Base-by-base conservation (phyloP, 1,139 yeast genomes). In the Suzukiozyma palmioleophila region DNA sequence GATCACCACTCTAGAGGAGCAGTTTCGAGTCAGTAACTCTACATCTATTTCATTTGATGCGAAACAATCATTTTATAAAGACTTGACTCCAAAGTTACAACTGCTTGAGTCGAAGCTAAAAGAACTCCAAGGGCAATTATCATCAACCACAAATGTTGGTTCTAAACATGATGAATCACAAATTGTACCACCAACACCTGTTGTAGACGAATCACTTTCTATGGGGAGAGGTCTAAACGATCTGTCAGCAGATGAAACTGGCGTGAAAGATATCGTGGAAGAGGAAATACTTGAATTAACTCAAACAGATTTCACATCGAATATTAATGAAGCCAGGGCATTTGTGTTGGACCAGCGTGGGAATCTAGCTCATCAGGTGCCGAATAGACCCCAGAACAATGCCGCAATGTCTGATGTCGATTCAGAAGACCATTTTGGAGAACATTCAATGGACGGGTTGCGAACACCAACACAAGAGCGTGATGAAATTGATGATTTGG, bases 391-490 rank as follows among this genome's bases (percentile, higher is more conserved):
- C 3, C 11, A 10, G 4, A n/a, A 13, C 9, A 24, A 33, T 13
- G 22, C 13, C 3, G 10, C n/a, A 7, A 24, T 9, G 21, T 13
- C 18, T 8, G 18, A 32, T 14, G 48, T 53, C 12, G 69, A 64
- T 8, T 52, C 47, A 5, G 75, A 69, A 41, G 75, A 71, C 42
- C 59, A 69, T 33, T 69, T 70, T 45, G 76, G 75, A 2, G 66
- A 60, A 15, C 55, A 54, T 9, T 54, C 62, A 38, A 58, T 68
- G 70, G 71, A 60, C 34, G 75, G 76, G 0, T 52, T 60, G 29
- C 49, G 46, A 43, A 67, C 72, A 1, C 72, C 69, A 2, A 56
- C 68, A 2, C 69, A 65, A 40, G 71, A 66, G 26, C 48, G 64
- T 29, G 64, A 64, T 39, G 61, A 59, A 21, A 51, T 45, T 27